Base-by-base conservation (phyloP, 495 filamentous ascomycete species). In the Hyaloscypha finlandica region DNA sequence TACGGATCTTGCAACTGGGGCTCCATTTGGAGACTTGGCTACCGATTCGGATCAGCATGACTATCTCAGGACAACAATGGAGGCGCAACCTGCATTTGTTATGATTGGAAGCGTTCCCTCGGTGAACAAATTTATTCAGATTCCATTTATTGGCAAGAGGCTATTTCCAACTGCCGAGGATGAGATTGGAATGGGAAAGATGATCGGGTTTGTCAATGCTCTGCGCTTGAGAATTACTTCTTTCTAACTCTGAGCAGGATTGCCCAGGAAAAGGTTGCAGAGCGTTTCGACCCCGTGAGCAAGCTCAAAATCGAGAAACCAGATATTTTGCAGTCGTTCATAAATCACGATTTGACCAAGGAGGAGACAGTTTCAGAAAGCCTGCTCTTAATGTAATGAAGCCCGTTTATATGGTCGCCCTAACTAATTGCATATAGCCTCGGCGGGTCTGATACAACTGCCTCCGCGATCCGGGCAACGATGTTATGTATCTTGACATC, bases 151-250 rank as follows among this genome's bases (percentile, higher is more conserved):
- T 53, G 85, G 81, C 48, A 79, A 84, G 45, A 74, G 87, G 8
- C 81, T 85, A 2, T 61, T 68, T 1, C 87, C 87, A 0, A 85
- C 77, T 32, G 79, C 80, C 2, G 79, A 81, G 8, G 85, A 89
- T 61, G 69, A 84, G 68, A 79, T 71, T 42, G 83, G 83, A 3
- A 73, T 77, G 76, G 88, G 83, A 70, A 82, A 66, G 75, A 80
- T 81, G 63, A 84, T 75, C 77, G 83, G 78, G 74, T 48, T 14
- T 48, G 42, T 6, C 16, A 11, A 19, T 19, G 4, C 42, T 19
- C 16, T 6, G 35, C 4, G 16, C 16, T 48, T 12, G 35, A 37
- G 35, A 48, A 4, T 19, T 16, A 14, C 1, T 48, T 48, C 42
- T 48, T 48, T 48, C 12, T 19, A 16, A 37, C 35, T 48, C 4